Evolutionary conservation across 345 rosid genomes (phyloP).

Genomic region (Diplotaxis tenuifolia): DNA sequence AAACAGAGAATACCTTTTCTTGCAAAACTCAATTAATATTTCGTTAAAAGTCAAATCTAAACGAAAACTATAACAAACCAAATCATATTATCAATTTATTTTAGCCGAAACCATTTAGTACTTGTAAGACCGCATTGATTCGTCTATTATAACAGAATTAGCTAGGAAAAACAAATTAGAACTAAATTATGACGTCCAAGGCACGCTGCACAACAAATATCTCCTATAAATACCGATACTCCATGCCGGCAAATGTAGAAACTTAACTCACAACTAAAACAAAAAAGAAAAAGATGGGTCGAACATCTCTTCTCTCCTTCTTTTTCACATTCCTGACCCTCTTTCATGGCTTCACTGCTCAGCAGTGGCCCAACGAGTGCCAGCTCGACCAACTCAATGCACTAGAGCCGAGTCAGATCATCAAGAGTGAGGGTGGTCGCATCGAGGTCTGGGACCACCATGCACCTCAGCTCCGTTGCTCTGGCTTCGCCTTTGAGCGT

Average conservation of each 20-base stretch:
- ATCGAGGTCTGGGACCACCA: conserved; percentile 54
- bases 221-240: conserved; percentile 21
- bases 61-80: background rate
- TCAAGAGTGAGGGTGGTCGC: conserved; percentile 52
- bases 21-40: background rate
- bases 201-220: background rate
- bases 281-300: conserved; percentile 16
- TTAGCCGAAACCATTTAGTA: background rate
- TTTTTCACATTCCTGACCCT: conserved; percentile 44
- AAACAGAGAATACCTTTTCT: background rate
- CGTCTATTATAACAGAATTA: background rate
- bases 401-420: conserved; percentile 43
- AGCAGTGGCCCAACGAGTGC: conserved; percentile 44
- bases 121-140: background rate
- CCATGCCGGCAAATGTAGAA: background rate
- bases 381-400: conserved; percentile 48
- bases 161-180: background rate
- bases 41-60: background rate
- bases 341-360: conserved; percentile 44
- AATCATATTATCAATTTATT: background rate
- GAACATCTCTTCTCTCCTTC: conserved; percentile 31
- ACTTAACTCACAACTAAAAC: background rate
- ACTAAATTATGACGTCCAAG: background rate
- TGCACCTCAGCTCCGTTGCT: conserved; percentile 57
- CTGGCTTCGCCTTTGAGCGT: conserved; percentile 49